A percentile compares a stretch with the other conserved stretches of the same genome.
Evolutionary conservation across 2,329 filamentous ascomycete species (phyloP).

Genomic region (Sporothrix protearum): DNA sequence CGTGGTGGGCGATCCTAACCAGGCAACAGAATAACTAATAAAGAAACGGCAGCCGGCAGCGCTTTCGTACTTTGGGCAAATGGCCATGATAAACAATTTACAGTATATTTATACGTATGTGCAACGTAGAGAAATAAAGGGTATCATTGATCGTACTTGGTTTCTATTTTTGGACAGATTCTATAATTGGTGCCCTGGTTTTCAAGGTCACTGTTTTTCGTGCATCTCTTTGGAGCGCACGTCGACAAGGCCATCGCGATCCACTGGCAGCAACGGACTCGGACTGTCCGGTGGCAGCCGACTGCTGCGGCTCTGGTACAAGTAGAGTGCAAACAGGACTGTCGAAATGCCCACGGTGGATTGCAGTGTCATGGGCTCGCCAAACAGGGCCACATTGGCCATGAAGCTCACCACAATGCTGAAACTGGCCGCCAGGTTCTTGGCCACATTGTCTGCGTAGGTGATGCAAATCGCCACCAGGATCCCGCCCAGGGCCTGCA

Average conservation of each 20-base stretch:
- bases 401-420: slow-evolving; percentile 19
- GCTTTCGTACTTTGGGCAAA: too few relatives aligned
- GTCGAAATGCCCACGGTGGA: slow-evolving; percentile 5
- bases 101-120: too few relatives aligned
- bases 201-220: background rate
- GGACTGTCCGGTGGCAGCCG: background rate
- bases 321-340: slow-evolving; percentile 6
- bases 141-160: background rate
- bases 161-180: background rate
- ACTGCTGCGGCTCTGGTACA: slow-evolving; percentile 15
- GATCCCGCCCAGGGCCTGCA: slow-evolving; percentile 17
- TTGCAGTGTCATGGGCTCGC: slow-evolving; percentile 16
- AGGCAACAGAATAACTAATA: background rate
- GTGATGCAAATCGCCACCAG: slow-evolving; percentile 16
- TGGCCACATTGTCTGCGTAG: slow-evolving; percentile 18
- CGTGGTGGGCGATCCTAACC: background rate
- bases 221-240: background rate
- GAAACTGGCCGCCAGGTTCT: slow-evolving; percentile 17
- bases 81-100: background rate
- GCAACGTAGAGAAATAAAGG: background rate
- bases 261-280: slow-evolving; percentile 2
- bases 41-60: background rate
- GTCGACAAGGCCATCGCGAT: background rate
- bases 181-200: background rate
- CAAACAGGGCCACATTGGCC: slow-evolving; percentile 1